phyloP scores from a whole-genome alignment of 495 filamentous ascomycete genomes.

The Terfezia boudieri region DNA sequence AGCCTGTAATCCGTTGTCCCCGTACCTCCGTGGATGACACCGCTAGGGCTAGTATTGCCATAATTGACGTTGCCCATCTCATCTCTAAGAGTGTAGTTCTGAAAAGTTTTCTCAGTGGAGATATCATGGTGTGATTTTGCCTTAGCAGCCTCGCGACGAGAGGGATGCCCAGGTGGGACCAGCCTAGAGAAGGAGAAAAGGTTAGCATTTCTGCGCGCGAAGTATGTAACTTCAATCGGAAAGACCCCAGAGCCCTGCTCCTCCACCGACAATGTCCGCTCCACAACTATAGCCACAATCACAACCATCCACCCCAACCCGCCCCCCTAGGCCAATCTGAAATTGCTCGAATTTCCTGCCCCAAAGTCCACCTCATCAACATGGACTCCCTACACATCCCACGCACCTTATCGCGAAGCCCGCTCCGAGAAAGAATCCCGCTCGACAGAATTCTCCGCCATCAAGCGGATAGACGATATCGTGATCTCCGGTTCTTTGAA shows the following conservation, averaged over 20 bases:
- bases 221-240: background rate
- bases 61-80: no score
- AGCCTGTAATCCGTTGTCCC: no score
- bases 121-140: background rate
- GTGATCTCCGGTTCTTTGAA: conserved; percentile 58
- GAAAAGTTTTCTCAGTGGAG: no score
- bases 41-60: no score
- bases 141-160: background rate
- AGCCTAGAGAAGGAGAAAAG: conserved; percentile 3
- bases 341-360: conserved; percentile 29
- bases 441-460: conserved; percentile 60
- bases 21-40: no score
- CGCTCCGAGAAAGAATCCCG: conserved; percentile 74
- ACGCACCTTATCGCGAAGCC: conserved; percentile 43
- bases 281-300: conserved; percentile 45
- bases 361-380: conserved; percentile 45
- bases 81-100: no score
- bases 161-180: conserved; percentile 5
- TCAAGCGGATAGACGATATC: conserved; percentile 68
- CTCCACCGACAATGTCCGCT: conserved; percentile 82
- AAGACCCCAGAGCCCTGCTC: conserved; percentile 22
- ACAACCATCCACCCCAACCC: conserved; percentile 31
- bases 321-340: conserved; percentile 23
- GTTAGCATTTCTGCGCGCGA: background rate
- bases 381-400: conserved; percentile 40